Base-by-base conservation (phyloP, 108 stramenopile species). In the Cyclotella kingstonii region DNA sequence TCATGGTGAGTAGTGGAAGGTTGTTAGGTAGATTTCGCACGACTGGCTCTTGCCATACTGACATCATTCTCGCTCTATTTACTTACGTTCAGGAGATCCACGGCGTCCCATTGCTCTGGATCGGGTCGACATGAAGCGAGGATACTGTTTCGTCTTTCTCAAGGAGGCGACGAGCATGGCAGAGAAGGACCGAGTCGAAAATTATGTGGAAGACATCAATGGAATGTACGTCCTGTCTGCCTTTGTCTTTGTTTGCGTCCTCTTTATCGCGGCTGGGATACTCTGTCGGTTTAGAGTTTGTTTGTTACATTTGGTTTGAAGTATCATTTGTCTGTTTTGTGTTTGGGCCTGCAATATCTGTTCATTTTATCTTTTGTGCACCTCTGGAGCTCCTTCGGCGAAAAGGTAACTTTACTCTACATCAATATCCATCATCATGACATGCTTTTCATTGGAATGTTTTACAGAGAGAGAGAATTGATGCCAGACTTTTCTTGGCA, bases 221-320 rank as follows among this genome's bases (percentile, higher is more conserved):
- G 91, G 91, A 80, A 87, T 92, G 91, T 92, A 83, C 82, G 90
- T 60, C 44, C 14, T 50, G n/a, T n/a, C n/a, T n/a, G n/a, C n/a
- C n/a, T n/a, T n/a, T n/a, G n/a, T n/a, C n/a, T n/a, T n/a, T n/a
- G n/a, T n/a, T n/a, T n/a, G n/a, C n/a, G n/a, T n/a, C n/a, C n/a
- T n/a, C n/a, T n/a, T n/a, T n/a, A n/a, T n/a, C n/a, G n/a, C n/a
- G n/a, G n/a, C n/a, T n/a, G n/a, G n/a, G n/a, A n/a, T n/a, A n/a
- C n/a, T n/a, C n/a, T 50, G 49, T 50, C 2, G 12, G 25, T 9
- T 49, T 9, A 7, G 4, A 26, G 9, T 9, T 49, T 49, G 9
- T 44, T 44, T n/a, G 43, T 5, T 46, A 2, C n/a, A n/a, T n/a
- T n/a, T n/a, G n/a, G n/a, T n/a, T n/a, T n/a, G n/a, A n/a, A n/a